Evolutionary conservation across 2,329 filamentous ascomycete genomes (phyloP), one percentile per base, ranked within the genome.

Genomic region (Cadophora sp.): DNA sequence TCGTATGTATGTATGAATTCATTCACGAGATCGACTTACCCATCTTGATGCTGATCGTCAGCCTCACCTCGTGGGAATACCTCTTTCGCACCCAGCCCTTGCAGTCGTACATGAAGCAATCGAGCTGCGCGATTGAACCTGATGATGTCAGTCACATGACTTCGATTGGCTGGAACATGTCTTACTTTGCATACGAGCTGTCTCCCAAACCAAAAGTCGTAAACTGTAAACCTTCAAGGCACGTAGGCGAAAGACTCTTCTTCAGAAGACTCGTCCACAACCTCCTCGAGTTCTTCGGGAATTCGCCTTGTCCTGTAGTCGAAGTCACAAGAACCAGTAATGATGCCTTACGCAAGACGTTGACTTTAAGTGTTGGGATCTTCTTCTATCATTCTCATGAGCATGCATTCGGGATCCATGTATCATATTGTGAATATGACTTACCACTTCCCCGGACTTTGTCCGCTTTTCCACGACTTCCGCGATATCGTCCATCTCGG

Each of bases 41-140:
- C 94, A 80, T 98, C 94, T 29, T 93, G 89, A 82, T 97, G 94
- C 77, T 97, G 93, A 74, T 97, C 94, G 77, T 99, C 96, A 26
- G 91, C 94, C 80, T 99, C 96, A 14, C 93, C 96, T 46, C 90
- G 84, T 50, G 91, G 88, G 75, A 92, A 91, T 70, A 96, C 87
- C 59, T 93, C 87, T 51, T 84, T 84, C 2, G 93, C 96, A 1
- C 95, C 95, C 0, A 99, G 86, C 77, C 97, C 94, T 46, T 90
- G 79, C 40, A 99, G 83, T 19, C 96, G 89, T 74, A 94, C 95
- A 75, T 94, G 89, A 56, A 99, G 84, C 80, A 97, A 97, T 61
- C 94, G 88, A 56, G 92, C 92, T 22, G 95, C 94, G 88, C 93
- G 97, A 81, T 99, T 99, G 80, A 93, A 97, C 76, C 92, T 95